Evolutionary conservation across 208 protist genomes (phyloP).

Genomic region (Trypanosoma cruzi): DNA sequence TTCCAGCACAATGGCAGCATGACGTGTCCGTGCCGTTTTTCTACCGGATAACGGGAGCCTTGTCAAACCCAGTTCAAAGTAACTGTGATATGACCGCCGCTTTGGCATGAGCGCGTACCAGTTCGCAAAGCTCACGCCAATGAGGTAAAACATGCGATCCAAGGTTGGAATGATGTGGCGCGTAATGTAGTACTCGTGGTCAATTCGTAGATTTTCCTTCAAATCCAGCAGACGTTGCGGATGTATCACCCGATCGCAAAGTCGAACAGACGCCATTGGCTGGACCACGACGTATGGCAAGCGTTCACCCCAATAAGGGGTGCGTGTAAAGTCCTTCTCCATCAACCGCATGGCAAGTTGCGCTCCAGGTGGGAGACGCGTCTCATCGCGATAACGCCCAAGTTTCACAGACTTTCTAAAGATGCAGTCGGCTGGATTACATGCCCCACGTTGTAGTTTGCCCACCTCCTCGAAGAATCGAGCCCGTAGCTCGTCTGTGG

Average conservation of each 20-base stretch:
- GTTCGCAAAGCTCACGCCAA: constrained; percentile 60
- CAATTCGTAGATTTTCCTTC: constrained; percentile 33
- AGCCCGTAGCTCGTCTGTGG: constrained; percentile 23
- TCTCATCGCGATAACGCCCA: constrained; percentile 50
- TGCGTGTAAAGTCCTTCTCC: constrained; percentile 51
- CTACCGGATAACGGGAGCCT: background rate
- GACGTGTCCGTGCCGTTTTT: constrained; percentile 1
- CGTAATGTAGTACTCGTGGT: constrained; percentile 82
- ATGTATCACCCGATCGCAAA: constrained; percentile 61
- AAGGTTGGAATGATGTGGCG: constrained; percentile 76
- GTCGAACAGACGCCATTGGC: constrained; percentile 33
- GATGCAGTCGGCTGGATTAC: constrained; percentile 63
- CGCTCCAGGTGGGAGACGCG: constrained; percentile 56
- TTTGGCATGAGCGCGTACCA: constrained; percentile 69
- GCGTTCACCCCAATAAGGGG: constrained; percentile 80
- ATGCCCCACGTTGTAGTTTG: constrained; percentile 50
- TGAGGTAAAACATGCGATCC: constrained; percentile 79
- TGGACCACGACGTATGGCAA: constrained; percentile 74
- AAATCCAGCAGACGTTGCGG: constrained; percentile 55
- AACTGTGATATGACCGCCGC: constrained; percentile 28
- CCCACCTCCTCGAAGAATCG: constrained; percentile 42
- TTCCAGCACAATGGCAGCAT: constrained; percentile 8
- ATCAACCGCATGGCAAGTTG: constrained; percentile 63
- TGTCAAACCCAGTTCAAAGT: constrained; percentile 23
- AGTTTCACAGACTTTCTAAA: constrained; percentile 84